Percentiles rank a stretch among this genome's conserved stretches.
phyloP scores from a whole-genome alignment of 2,329 filamentous ascomycete species.

The Neophaeococcomyces mojaviensis region DNA sequence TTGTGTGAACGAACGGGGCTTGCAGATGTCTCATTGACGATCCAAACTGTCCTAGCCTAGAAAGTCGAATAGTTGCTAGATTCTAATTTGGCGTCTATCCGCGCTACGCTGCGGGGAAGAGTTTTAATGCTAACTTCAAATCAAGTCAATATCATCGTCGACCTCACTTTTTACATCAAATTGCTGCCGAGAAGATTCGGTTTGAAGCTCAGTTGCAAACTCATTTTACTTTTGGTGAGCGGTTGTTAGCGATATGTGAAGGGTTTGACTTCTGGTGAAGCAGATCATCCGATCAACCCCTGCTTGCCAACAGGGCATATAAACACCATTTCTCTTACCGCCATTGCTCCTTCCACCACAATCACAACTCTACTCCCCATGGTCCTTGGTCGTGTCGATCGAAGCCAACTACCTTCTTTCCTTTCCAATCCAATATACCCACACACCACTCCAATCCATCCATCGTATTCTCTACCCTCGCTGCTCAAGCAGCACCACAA shows the following conservation, averaged over 20 bases:
- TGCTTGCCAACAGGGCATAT: background rate
- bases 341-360: background rate
- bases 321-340: background rate
- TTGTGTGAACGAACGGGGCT: too few species aligned
- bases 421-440: background rate
- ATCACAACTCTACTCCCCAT: background rate
- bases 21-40: too few species aligned
- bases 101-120: too few species aligned
- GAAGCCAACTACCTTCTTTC: background rate
- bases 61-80: too few species aligned
- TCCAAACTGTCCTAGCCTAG: too few species aligned
- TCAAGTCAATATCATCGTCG: background rate
- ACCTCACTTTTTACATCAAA: slow-evolving; percentile 1
- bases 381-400: background rate
- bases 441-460: background rate
- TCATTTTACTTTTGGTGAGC: background rate
- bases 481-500: background rate
- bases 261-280: background rate
- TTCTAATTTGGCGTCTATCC: too few species aligned
- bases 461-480: background rate
- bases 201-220: background rate
- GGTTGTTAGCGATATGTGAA: background rate
- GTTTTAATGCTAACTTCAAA: too few species aligned
- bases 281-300: background rate
- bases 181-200: background rate